Base-by-base conservation (phyloP, 2,329 filamentous ascomycete genomes). In the Xylaria sp. region DNA sequence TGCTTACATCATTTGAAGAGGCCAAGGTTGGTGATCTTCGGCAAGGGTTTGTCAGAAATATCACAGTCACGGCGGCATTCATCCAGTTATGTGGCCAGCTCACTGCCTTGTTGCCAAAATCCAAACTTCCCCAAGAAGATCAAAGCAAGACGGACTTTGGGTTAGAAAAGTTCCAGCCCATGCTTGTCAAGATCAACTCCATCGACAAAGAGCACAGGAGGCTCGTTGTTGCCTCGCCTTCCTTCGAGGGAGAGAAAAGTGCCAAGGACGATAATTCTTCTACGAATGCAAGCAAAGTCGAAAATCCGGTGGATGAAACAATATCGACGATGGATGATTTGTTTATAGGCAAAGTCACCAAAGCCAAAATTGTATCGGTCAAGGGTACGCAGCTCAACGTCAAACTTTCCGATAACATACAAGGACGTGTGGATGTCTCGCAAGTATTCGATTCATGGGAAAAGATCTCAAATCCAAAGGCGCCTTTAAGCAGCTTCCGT, bases 311-410 rank as follows among this genome's bases (percentile, higher is more conserved):
- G 6, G 91, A 95, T 64, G 76, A 80, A 7, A 78, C 75, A 4
- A 79, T 90, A 54, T 78, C 75, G 29, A 82, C 84, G 6, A 77
- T 88, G n/a, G 84, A 86, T 42, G 91, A 96, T 61, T 82, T 96
- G 44, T 77, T 78, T 1, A 78, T 91, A 24, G 93, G 93, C 48
- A 88, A 82, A 61, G 70, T 89, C 43, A 86, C 87, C 7, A 91
- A 90, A 68, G 93, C 90, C 38, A 88, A 82, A 63, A 84, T 99
- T 41, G 83, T 84, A n/a, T 91, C 91, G 0, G 78, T 97, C 67
- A 96, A 96, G 72, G 87, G 88, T 44, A 97, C 93, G 0, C 94
- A 99, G 70, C 78, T 97, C 50, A 97, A 97, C 63, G 91, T 99
- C 5, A 85, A 90, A 62, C 80, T 97, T 46, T 88, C 91, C 40